Evolutionary conservation across 1,139 yeast genomes (phyloP).

Genomic region (Debaryomycetaceae sp.): DNA sequence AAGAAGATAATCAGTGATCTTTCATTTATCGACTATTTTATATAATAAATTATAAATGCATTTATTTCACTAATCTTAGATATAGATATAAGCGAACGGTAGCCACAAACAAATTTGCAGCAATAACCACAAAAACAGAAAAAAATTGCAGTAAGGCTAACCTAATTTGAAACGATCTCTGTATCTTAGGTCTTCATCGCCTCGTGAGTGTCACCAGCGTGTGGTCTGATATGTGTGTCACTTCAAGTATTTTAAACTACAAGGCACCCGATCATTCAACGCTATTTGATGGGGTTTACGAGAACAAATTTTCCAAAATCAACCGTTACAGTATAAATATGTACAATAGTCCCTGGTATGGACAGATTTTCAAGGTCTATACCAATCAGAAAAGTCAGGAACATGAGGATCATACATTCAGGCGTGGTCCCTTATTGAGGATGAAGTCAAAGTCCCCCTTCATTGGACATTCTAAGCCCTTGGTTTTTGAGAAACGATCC

Average conservation of each 20-base stretch:
- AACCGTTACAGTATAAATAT: not conserved
- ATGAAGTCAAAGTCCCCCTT: not conserved
- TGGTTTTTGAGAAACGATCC: not conserved
- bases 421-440: not conserved
- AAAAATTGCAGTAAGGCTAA: not conserved
- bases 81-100: not conserved
- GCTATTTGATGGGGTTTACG: not conserved
- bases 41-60: not conserved
- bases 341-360: not conserved
- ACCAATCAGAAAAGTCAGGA: not conserved
- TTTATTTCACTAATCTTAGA: no score
- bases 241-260: not conserved
- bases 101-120: not conserved
- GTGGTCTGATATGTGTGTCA: not conserved
- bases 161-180: not conserved
- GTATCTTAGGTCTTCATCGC: no score
- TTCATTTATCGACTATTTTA: not conserved
- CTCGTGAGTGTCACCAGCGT: no score
- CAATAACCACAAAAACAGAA: not conserved
- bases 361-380: not conserved
- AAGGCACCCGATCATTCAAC: not conserved
- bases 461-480: not conserved
- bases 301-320: not conserved
- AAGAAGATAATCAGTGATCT: constrained; percentile 1
- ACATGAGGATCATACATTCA: not conserved